phyloP scores from a whole-genome alignment of 2,329 filamentous ascomycete species.

The Colletotrichum sp. region DNA sequence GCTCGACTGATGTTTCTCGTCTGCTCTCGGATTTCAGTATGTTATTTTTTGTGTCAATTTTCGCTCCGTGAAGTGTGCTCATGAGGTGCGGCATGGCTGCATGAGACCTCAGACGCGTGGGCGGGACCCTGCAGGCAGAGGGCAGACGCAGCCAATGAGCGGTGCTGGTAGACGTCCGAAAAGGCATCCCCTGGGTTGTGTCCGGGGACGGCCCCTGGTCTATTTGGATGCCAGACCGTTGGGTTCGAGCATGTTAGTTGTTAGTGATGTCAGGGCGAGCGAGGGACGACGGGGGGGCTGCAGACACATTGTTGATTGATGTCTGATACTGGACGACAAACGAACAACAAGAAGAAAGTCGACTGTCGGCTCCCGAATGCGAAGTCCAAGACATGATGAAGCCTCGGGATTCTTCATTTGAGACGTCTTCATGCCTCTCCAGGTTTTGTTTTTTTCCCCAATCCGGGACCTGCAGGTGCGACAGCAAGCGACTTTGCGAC shows the following conservation, averaged over 20 bases:
- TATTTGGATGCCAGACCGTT: conserved; percentile 17
- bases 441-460: conserved; percentile 11
- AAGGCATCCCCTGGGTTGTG: not conserved
- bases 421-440: conserved; percentile 18
- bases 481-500: not conserved
- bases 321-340: not conserved
- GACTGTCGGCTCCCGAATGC: not conserved
- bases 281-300: not conserved
- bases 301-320: not conserved
- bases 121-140: conserved; percentile 20
- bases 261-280: conserved; percentile 11
- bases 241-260: not conserved
- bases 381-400: not conserved
- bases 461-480: conserved; percentile 14
- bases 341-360: not conserved
- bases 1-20: not conserved
- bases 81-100: not conserved
- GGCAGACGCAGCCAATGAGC: conserved; percentile 3
- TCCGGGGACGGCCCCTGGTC: conserved; percentile 3
- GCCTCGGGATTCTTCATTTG: conserved; percentile 15
- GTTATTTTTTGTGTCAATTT: not conserved
- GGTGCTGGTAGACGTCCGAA: conserved; percentile 1
- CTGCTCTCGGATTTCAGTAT: not conserved
- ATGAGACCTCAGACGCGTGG: conserved; percentile 19
- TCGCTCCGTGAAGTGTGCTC: not conserved